These are phyloP conservation scores for Ganoderma sinense DNA, from an alignment of 1,284 basidiomycete genomes.

Conservation along the genomic window DNA sequence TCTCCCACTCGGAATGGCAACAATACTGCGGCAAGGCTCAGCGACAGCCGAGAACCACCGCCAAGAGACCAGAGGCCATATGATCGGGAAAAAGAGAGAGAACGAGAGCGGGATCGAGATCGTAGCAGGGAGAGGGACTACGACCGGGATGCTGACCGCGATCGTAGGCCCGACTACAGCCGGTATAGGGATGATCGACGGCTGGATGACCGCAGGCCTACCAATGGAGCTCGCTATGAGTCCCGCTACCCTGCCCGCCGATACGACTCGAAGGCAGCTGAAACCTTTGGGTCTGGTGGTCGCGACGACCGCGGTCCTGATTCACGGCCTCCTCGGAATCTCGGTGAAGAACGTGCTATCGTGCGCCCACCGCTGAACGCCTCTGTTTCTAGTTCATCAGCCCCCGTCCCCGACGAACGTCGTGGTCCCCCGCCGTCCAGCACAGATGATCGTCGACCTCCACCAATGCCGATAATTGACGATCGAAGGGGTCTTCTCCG, in stretches of 20 bases:
- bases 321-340: conserved; percentile 31
- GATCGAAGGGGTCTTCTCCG: conserved; percentile 9
- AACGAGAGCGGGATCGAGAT: conserved; percentile 39
- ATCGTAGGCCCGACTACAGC: conserved; percentile 34
- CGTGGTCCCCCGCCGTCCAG: conserved; percentile 8
- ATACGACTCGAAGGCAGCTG: conserved; percentile 36
- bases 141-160: conserved; percentile 37
- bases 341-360: conserved; percentile 38
- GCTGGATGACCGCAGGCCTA: conserved; percentile 32
- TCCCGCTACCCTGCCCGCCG: conserved; percentile 31
- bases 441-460: conserved; percentile 22
- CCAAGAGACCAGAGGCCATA: conserved; percentile 26
- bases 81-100: conserved; percentile 34
- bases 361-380: conserved; percentile 25
- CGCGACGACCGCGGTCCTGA: conserved; percentile 28
- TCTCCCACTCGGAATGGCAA: conserved; percentile 22
- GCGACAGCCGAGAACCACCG: conserved; percentile 26
- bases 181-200: conserved; percentile 37
- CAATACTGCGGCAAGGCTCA: conserved; percentile 10
- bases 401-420: conserved; percentile 31
- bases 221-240: conserved; percentile 32
- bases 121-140: conserved; percentile 33
- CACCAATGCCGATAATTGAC: conserved; percentile 5
- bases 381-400: conserved; percentile 12
- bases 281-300: conserved; percentile 25